These are phyloP conservation scores for Penicillium sclerotigenum DNA, from an alignment of 2,329 filamentous ascomycete species.

Conservation along the genomic window DNA sequence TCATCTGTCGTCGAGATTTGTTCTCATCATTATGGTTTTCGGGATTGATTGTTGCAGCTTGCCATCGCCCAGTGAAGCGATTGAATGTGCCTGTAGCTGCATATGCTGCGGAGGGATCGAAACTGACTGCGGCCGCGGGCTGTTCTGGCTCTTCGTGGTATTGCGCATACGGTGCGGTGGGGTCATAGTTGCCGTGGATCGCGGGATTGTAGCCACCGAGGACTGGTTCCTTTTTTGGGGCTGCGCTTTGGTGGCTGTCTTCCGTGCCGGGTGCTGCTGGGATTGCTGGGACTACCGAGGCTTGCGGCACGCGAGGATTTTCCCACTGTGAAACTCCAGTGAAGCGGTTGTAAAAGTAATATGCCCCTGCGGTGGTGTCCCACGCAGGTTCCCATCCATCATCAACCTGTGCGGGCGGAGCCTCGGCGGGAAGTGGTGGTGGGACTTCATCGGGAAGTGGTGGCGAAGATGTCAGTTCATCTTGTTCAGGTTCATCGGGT, in stretches of 20 bases:
- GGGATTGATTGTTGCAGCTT: conserved; percentile 63
- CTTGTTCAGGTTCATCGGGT: conserved; percentile 19
- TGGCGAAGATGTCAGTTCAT: conserved; percentile 29
- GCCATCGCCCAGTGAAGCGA: conserved; percentile 81
- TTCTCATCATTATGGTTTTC: conserved; percentile 82
- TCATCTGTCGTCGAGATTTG: conserved; percentile 84
- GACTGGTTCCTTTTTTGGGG: conserved; percentile 44
- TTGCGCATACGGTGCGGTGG: conserved; percentile 88
- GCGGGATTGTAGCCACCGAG: conserved; percentile 85
- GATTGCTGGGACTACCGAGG: background rate
- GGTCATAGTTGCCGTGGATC: conserved; percentile 95
- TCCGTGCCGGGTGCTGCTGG: conserved; percentile 30
- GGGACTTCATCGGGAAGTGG: conserved; percentile 45
- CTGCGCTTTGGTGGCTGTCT: conserved; percentile 31
- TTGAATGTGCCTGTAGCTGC: conserved; percentile 77
- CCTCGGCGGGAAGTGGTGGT: conserved; percentile 53
- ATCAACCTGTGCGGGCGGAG: conserved; percentile 46
- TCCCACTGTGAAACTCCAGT: conserved; percentile 77
- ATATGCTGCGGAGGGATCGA: conserved; percentile 55
- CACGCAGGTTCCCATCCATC: conserved; percentile 80
- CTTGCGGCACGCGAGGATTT: conserved; percentile 70
- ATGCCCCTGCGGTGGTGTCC: conserved; percentile 66
- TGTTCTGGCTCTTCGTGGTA: conserved; percentile 43
- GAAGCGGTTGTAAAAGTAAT: conserved; percentile 82
- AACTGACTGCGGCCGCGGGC: conserved; percentile 10